phyloP scores from a whole-genome alignment of 495 filamentous ascomycete species.

The Friedmanniomyces endolithicus region DNA sequence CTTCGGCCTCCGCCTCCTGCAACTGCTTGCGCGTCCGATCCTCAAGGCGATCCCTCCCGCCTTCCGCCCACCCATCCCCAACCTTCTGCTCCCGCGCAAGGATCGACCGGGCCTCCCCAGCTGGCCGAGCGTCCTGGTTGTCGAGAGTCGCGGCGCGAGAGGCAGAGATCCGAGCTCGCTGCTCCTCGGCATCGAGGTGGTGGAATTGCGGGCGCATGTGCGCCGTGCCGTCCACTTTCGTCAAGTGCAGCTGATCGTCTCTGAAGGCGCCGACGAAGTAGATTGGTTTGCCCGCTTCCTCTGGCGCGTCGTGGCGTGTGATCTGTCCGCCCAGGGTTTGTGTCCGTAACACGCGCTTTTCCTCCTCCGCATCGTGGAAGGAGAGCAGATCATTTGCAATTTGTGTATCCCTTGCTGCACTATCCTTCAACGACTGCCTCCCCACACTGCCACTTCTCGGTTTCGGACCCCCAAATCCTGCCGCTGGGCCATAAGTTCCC shows the following conservation, averaged over 20 bases:
- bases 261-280: conserved; percentile 65
- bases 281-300: conserved; percentile 46
- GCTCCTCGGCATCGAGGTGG: conserved; percentile 57
- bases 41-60: conserved; percentile 38
- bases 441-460: conserved; percentile 15
- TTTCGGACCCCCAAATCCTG: conserved; percentile 37
- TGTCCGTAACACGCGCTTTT: conserved; percentile 41
- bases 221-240: conserved; percentile 52
- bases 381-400: conserved; percentile 15
- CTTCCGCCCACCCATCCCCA: conserved; percentile 36
- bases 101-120: conserved; percentile 45
- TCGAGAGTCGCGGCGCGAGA: neutral
- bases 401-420: conserved; percentile 22
- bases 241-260: conserved; percentile 55
- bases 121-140: conserved; percentile 20
- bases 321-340: conserved; percentile 59
- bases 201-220: conserved; percentile 65
- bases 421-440: conserved; percentile 32
- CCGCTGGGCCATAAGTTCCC: conserved; percentile 36
- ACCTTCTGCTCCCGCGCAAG: conserved; percentile 55
- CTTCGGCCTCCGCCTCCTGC: conserved; percentile 51
- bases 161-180: conserved; percentile 30
- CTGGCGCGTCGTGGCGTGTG: conserved; percentile 27
- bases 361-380: conserved; percentile 38
- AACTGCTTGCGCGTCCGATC: conserved; percentile 28